phyloP scores from a whole-genome alignment of 2,329 filamentous ascomycete genomes.

The Microsporum audouinii region DNA sequence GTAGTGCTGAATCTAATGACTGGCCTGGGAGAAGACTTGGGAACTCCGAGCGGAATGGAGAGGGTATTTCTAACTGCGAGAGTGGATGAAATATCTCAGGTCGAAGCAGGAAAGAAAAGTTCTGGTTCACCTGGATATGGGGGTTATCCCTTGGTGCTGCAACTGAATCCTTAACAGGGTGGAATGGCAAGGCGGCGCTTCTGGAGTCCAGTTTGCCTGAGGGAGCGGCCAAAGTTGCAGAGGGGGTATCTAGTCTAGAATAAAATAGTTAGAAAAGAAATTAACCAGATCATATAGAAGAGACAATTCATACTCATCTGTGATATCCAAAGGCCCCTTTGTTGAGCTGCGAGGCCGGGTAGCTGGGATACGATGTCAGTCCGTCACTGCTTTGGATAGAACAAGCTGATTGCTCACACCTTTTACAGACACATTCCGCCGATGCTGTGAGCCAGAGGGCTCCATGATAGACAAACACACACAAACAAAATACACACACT shows the following conservation, averaged over 20 bases:
- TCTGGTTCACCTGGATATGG: conserved; percentile 38
- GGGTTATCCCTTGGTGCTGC: background rate
- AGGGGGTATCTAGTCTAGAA: background rate
- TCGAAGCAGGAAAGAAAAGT: conserved; percentile 69
- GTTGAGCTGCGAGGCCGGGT: conserved; percentile 44
- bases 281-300: background rate
- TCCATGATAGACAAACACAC: conserved; percentile 16
- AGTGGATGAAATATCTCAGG: conserved; percentile 76
- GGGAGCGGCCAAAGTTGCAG: background rate
- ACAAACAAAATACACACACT: background rate
- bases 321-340: conserved; percentile 62
- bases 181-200: background rate
- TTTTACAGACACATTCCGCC: conserved; percentile 26
- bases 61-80: conserved; percentile 48
- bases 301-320: conserved; percentile 53
- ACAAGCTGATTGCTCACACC: conserved; percentile 19
- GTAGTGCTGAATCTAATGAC: conserved; percentile 33
- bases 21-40: conserved; percentile 53
- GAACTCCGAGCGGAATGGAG: conserved; percentile 57
- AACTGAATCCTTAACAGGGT: background rate
- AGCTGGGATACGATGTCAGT: conserved; percentile 20
- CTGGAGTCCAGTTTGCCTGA: background rate
- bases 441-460: conserved; percentile 20
- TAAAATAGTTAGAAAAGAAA: background rate
- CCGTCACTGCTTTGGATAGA: conserved; percentile 8